Percentiles rank a stretch among this genome's conserved stretches.
Conservation (phyloP, 768 basidiomycete genomes). For the Polyporus arcularius region DNA sequence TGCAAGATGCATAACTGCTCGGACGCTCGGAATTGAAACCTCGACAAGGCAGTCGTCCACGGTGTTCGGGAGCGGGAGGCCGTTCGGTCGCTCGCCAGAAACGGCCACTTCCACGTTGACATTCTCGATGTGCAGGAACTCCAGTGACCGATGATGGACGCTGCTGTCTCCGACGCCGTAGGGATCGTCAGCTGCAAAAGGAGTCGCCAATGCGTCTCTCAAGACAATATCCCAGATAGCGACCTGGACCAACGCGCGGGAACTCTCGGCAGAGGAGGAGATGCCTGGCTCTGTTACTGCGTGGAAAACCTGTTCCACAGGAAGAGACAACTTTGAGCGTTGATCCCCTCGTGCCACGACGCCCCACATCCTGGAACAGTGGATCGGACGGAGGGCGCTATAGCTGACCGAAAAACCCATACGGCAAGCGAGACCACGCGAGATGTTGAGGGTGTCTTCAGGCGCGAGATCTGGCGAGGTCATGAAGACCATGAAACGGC, state of each 20-base stretch:
- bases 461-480: conserved; percentile 85
- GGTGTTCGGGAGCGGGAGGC: conserved; percentile 7
- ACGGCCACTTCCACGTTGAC: conserved; percentile 32
- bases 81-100: conserved; percentile 22
- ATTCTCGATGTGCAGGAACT: conserved; percentile 46
- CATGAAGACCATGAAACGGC: conserved; percentile 63
- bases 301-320: conserved; percentile 51
- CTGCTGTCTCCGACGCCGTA: conserved; percentile 31
- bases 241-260: conserved; percentile 45
- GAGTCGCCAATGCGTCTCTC: conserved; percentile 66
- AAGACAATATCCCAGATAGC: conserved; percentile 50
- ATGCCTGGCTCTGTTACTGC: conserved; percentile 43
- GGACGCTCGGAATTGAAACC: conserved; percentile 53
- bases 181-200: conserved; percentile 68
- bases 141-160: conserved; percentile 38
- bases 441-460: conserved; percentile 59
- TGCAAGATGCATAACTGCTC: conserved; percentile 56
- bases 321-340: conserved; percentile 56
- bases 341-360: conserved; percentile 40
- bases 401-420: conserved; percentile 57
- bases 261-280: conserved; percentile 25
- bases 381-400: conserved; percentile 45
- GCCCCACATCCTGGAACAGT: conserved; percentile 26
- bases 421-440: conserved; percentile 65
- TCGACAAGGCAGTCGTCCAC: conserved; percentile 48